Evolutionary conservation across 2,329 filamentous ascomycete species (phyloP).

Genomic region (Gaeumannomyces tritici): DNA sequence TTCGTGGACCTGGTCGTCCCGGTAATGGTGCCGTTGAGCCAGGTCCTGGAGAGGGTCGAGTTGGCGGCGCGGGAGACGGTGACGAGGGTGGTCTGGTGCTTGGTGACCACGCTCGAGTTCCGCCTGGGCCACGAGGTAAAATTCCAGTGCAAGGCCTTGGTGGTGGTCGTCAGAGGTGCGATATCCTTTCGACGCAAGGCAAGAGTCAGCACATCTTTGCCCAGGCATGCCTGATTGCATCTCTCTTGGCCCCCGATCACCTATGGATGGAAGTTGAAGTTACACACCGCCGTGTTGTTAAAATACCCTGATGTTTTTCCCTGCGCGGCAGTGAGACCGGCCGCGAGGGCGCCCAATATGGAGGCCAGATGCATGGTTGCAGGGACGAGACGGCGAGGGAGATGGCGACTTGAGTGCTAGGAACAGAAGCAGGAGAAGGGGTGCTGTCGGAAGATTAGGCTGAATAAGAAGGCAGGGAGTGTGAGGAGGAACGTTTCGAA

Average conservation of each 20-base stretch:
- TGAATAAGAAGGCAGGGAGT: too few relatives aligned
- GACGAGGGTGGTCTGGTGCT: background rate
- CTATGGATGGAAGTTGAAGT: too few relatives aligned
- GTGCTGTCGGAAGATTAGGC: too few relatives aligned
- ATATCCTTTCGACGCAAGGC: background rate
- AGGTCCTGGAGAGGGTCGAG: background rate
- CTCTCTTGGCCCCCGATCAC: too few relatives aligned
- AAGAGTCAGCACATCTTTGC: background rate
- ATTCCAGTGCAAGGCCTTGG: background rate
- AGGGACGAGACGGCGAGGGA: too few relatives aligned
- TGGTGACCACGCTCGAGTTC: background rate
- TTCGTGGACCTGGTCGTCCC: background rate
- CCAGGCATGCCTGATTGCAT: too few relatives aligned
- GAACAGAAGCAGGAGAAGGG: too few relatives aligned
- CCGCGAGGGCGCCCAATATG: background rate
- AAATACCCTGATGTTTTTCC: background rate
- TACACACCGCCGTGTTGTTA: background rate
- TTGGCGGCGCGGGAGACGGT: background rate
- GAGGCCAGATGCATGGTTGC: background rate
- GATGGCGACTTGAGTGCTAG: too few relatives aligned
- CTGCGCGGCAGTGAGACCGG: too few relatives aligned
- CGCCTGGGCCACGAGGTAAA: too few relatives aligned
- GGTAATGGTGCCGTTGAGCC: background rate
- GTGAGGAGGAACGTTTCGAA: too few relatives aligned
- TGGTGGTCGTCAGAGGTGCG: background rate